Conservation (phyloP, 176 grass and related monocot genomes). For the Carex kokanica region DNA sequence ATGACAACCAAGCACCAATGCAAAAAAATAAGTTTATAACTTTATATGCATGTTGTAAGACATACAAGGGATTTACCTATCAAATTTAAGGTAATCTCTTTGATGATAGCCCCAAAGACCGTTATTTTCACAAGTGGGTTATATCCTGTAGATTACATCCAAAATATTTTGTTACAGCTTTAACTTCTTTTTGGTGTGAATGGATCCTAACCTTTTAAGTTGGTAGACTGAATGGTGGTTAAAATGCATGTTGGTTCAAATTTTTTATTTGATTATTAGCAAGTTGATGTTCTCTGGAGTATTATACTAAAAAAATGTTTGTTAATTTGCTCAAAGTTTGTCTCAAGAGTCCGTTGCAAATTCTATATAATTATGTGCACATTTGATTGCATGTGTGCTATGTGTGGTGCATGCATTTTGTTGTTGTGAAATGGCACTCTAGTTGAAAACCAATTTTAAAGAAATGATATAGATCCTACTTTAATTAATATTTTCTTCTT, state of each 20-base stretch:
- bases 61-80: neutral
- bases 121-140: neutral
- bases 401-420: neutral
- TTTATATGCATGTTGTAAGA: neutral
- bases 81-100: neutral
- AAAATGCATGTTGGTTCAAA: neutral
- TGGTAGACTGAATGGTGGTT: neutral
- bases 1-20: neutral
- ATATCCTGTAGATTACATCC: neutral
- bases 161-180: neutral
- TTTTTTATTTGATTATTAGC: neutral
- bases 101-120: neutral
- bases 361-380: neutral
- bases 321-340: neutral
- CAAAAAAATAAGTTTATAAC: neutral
- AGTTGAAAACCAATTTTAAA: neutral
- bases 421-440: neutral
- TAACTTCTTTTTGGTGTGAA: neutral
- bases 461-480: conserved; percentile 1
- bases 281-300: neutral
- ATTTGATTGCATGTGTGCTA: neutral
- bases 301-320: neutral
- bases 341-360: neutral
- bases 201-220: neutral
- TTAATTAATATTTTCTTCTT: conserved; percentile 16